These are phyloP conservation scores for Gryganskiella cystojenkinii DNA, from an alignment of 192 early-diverging fungal species.

Conservation along the genomic window DNA sequence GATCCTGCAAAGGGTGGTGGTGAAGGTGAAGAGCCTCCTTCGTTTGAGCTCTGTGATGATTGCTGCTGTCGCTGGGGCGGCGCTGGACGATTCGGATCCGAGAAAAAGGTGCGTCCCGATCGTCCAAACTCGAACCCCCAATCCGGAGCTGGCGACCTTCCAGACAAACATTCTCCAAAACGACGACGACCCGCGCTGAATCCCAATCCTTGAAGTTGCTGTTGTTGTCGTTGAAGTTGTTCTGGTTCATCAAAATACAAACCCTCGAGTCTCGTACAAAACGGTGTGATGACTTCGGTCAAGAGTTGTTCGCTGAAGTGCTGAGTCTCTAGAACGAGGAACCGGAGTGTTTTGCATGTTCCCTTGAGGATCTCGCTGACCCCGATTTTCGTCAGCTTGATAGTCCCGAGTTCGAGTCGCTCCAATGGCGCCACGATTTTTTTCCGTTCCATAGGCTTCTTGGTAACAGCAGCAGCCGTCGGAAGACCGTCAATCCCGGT, in stretches of 20 bases:
- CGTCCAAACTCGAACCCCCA: slow-evolving; percentile 37
- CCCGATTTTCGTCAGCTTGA: slow-evolving; percentile 22
- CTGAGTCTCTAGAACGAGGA: slow-evolving; percentile 40
- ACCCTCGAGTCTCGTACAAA: slow-evolving; percentile 24
- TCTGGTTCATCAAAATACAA: slow-evolving; percentile 49
- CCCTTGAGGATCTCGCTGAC: slow-evolving; percentile 34
- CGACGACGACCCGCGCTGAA: slow-evolving; percentile 38
- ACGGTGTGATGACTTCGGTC: slow-evolving; percentile 26
- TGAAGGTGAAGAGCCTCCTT: too few species aligned
- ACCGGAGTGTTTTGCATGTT: slow-evolving; percentile 28
- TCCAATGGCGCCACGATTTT: slow-evolving; percentile 37
- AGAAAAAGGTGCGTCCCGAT: slow-evolving; percentile 16
- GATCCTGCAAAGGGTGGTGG: too few species aligned
- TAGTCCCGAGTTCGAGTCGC: slow-evolving; percentile 32
- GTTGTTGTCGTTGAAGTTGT: slow-evolving; percentile 23
- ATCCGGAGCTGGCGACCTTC: not conserved
- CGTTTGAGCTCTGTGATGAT: not conserved
- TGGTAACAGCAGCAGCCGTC: not conserved
- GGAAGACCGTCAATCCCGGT: too few species aligned
- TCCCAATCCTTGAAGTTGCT: slow-evolving; percentile 34
- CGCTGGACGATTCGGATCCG: slow-evolving; percentile 9
- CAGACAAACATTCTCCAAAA: not conserved
- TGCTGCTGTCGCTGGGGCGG: not conserved
- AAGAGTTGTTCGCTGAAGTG: slow-evolving; percentile 39
- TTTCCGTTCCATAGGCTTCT: slow-evolving; percentile 1